phyloP scores from a whole-genome alignment of 129 eudicot species.

The Apium graveolens region DNA sequence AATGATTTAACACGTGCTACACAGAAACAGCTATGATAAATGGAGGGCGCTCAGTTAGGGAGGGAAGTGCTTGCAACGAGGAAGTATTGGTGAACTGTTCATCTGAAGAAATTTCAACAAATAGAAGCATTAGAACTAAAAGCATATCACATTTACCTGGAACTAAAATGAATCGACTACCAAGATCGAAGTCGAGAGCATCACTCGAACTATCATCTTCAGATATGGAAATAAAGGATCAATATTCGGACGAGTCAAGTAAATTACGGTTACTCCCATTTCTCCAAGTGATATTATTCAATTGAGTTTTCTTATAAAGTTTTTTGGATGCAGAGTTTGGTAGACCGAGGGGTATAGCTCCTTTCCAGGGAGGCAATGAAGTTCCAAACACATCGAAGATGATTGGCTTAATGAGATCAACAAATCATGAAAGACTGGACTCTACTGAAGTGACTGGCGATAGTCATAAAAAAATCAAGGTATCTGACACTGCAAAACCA shows the following conservation, averaged over 20 bases:
- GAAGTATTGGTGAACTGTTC: conserved; percentile 8
- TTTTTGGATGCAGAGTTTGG: conserved; percentile 37
- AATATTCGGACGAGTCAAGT: conserved; percentile 45
- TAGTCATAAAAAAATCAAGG: conserved; percentile 59
- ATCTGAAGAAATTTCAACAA: conserved; percentile 28
- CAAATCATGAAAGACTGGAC: conserved; percentile 27
- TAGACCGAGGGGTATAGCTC: conserved; percentile 26
- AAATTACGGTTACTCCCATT: conserved; percentile 17
- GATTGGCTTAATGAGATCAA: conserved; percentile 56
- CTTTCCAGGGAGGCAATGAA: conserved; percentile 36
- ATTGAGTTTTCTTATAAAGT: conserved; percentile 12
- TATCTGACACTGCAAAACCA: not conserved
- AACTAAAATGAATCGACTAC: conserved; percentile 33
- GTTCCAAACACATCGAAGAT: conserved; percentile 43
- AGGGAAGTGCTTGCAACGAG: conserved; percentile 18
- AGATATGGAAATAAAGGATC: conserved; percentile 29
- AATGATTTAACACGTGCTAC: conserved; percentile 23
- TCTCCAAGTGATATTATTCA: not conserved
- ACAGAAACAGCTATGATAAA: conserved; percentile 18
- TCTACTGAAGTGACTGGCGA: conserved; percentile 22
- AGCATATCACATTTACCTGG: conserved; percentile 33
- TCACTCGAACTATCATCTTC: conserved; percentile 40
- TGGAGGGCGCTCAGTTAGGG: conserved; percentile 21
- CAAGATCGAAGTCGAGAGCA: conserved; percentile 32
- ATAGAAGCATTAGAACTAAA: conserved; percentile 39